Conservation (phyloP, 371 early-diverging fungal species). For the Mucor irregularis region DNA sequence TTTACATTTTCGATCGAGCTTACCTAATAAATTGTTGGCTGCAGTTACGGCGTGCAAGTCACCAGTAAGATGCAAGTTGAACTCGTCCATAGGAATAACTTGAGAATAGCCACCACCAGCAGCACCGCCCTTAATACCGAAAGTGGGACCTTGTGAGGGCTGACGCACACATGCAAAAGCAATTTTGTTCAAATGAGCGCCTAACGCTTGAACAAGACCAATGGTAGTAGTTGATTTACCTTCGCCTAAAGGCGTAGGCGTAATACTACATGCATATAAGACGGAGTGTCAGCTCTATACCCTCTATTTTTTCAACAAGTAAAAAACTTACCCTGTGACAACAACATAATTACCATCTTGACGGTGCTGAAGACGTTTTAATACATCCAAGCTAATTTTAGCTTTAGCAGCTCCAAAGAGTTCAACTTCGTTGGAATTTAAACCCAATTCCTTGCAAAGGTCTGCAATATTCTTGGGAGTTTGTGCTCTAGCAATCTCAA, state of each 20-base stretch:
- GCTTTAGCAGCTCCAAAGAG: slow-evolving; percentile 88
- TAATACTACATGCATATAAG: slow-evolving; percentile 62
- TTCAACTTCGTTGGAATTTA: slow-evolving; percentile 74
- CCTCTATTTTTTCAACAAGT: too few species aligned
- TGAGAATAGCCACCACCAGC: slow-evolving; percentile 98
- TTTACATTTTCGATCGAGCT: too few species aligned
- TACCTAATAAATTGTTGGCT: slow-evolving; percentile 93
- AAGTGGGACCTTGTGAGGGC: slow-evolving; percentile 97
- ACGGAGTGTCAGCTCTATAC: too few species aligned
- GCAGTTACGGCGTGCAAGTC: slow-evolving; percentile 97
- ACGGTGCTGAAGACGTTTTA: slow-evolving; percentile 78
- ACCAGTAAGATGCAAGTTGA: slow-evolving; percentile 97
- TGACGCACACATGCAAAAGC: slow-evolving; percentile 96
- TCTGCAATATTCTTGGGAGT: slow-evolving; percentile 80
- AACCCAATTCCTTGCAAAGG: slow-evolving; percentile 84
- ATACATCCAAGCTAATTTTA: slow-evolving; percentile 81
- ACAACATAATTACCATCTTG: slow-evolving; percentile 91
- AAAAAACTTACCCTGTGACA: slow-evolving; percentile 88
- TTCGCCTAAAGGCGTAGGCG: slow-evolving; percentile 97
- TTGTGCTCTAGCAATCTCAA: slow-evolving; percentile 89
- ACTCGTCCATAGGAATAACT: slow-evolving; percentile 98
- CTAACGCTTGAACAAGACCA: slow-evolving; percentile 92
- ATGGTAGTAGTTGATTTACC: slow-evolving; percentile 97
- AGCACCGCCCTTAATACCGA: slow-evolving; percentile 98
- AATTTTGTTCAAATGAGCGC: slow-evolving; percentile 85